These are phyloP conservation scores for Protomyces inundatus DNA, from an alignment of 1,139 yeast species.

Conservation along the genomic window DNA sequence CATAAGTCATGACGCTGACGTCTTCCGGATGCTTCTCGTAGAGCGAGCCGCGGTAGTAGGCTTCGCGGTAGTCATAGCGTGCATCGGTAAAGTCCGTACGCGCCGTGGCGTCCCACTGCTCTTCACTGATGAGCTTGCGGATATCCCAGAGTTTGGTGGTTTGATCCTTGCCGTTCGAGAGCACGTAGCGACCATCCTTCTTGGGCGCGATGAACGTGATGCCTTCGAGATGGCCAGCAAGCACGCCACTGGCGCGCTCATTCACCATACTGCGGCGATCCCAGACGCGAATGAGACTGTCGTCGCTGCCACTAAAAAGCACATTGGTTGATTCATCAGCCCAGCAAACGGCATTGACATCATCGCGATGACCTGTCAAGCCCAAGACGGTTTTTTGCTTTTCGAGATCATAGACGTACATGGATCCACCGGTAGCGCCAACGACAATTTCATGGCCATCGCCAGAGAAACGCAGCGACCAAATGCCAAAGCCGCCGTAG, in stretches of 20 bases:
- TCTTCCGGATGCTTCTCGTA: conserved; percentile 36
- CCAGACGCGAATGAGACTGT: conserved; percentile 78
- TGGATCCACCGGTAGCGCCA: conserved; percentile 33
- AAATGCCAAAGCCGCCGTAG: conserved; percentile 29
- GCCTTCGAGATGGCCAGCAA: conserved; percentile 67
- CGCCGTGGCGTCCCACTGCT: conserved; percentile 26
- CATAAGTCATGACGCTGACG: conserved; percentile 37
- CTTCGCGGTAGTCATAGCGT: conserved; percentile 36
- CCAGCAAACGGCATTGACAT: conserved; percentile 61
- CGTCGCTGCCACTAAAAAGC: conserved; percentile 76
- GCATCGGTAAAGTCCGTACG: conserved; percentile 29
- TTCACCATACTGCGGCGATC: conserved; percentile 50
- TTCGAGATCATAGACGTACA: conserved; percentile 33
- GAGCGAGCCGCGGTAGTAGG: conserved; percentile 33
- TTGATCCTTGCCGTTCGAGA: conserved; percentile 39
- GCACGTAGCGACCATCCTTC: conserved; percentile 36
- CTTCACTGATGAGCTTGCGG: conserved; percentile 33
- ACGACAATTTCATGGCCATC: conserved; percentile 34
- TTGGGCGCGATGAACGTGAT: conserved; percentile 37
- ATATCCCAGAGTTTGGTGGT: conserved; percentile 39
- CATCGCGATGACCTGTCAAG: conserved; percentile 61
- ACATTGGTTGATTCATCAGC: conserved; percentile 70
- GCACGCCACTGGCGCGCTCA: conserved; percentile 56
- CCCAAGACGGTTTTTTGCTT: conserved; percentile 47
- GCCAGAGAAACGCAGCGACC: conserved; percentile 34